Conservation (phyloP, 805 yeast species). For the Yarrowia divulgata region DNA sequence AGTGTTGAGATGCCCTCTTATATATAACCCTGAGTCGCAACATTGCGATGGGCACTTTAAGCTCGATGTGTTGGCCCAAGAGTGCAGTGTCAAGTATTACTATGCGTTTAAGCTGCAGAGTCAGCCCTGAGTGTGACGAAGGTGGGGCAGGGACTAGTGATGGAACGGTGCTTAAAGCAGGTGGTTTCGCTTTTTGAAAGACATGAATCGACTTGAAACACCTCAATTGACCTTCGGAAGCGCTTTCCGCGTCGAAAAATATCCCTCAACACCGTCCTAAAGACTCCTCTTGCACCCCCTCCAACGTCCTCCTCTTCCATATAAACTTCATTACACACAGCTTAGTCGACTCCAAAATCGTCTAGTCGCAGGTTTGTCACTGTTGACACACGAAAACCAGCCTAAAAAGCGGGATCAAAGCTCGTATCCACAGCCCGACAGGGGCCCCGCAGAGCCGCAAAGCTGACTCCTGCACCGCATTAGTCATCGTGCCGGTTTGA, state of each 20-base stretch:
- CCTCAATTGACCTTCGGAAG: not conserved
- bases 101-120: not conserved
- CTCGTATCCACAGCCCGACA: not conserved
- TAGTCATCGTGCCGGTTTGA: too few species aligned
- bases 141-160: not conserved
- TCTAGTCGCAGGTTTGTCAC: not conserved
- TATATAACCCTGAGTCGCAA: not conserved
- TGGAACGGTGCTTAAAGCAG: not conserved
- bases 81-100: constrained; percentile 31
- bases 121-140: not conserved
- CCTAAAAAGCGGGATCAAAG: too few species aligned
- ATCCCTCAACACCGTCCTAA: not conserved
- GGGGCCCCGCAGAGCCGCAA: too few species aligned
- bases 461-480: too few species aligned
- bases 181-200: not conserved
- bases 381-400: not conserved
- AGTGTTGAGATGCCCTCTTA: constrained; percentile 1
- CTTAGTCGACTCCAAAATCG: not conserved
- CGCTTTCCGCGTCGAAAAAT: not conserved
- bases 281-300: not conserved
- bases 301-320: not conserved
- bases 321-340: constrained; percentile 15
- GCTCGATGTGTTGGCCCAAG: constrained; percentile 10
- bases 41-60: not conserved
- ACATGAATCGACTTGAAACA: not conserved